phyloP scores from a whole-genome alignment of 106 monocot genomes.

The Dendrobium nobile region DNA sequence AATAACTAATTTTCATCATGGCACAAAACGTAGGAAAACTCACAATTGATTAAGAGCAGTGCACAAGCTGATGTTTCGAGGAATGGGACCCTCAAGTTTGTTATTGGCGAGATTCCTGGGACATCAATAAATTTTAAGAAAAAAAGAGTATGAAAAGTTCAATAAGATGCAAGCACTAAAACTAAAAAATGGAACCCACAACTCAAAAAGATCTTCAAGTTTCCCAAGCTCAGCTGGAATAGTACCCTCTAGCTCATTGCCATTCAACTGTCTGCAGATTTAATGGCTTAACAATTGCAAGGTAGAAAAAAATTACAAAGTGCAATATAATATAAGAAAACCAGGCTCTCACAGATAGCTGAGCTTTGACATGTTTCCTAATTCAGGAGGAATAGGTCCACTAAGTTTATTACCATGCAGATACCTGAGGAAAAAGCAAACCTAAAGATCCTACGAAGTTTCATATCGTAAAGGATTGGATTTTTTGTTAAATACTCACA shows the following conservation, averaged over 20 bases:
- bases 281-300: background rate
- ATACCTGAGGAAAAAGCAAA: conserved; percentile 39
- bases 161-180: background rate
- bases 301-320: background rate
- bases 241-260: conserved; percentile 63
- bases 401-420: conserved; percentile 93
- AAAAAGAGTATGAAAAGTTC: background rate
- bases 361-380: conserved; percentile 96
- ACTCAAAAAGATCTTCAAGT: conserved; percentile 82
- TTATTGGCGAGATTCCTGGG: conserved; percentile 87
- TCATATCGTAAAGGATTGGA: background rate
- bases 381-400: conserved; percentile 82
- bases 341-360: conserved; percentile 71
- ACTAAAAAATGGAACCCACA: conserved; percentile 32
- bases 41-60: conserved; percentile 85
- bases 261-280: conserved; percentile 63
- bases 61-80: conserved; percentile 76
- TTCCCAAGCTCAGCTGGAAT: conserved; percentile 90
- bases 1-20: background rate
- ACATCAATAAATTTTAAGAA: background rate
- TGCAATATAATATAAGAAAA: background rate
- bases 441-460: background rate
- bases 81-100: conserved; percentile 83
- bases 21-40: conserved; percentile 12
- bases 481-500: conserved; percentile 36